Evolutionary conservation across 306 rosid species (phyloP).

Genomic region (Vigna nakashimae): DNA sequence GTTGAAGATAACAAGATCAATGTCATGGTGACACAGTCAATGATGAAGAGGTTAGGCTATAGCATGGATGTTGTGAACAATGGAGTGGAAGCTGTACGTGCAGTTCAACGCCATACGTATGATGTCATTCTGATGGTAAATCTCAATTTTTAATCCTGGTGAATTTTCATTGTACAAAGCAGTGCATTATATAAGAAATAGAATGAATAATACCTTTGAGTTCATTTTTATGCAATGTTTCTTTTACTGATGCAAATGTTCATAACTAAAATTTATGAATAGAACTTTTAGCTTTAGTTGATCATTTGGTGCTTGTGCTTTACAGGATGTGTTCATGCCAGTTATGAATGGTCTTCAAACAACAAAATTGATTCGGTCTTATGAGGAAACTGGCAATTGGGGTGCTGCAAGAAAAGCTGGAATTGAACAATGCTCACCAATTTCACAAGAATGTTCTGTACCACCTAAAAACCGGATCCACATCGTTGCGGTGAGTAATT

Average conservation of each 20-base stretch:
- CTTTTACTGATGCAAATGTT: background rate
- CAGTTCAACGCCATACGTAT: slow-evolving; percentile 68
- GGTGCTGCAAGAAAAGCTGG: slow-evolving; percentile 79
- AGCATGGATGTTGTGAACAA: slow-evolving; percentile 80
- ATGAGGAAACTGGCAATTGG: slow-evolving; percentile 90
- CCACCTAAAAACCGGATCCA: slow-evolving; percentile 60
- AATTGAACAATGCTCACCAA: slow-evolving; percentile 49
- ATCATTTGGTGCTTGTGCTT: background rate
- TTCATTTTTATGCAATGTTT: slow-evolving; percentile 10
- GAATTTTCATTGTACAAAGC: background rate
- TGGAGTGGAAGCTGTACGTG: slow-evolving; percentile 85
- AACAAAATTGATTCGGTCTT: slow-evolving; percentile 85
- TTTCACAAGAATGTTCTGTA: slow-evolving; percentile 40
- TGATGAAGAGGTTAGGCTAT: slow-evolving; percentile 94
- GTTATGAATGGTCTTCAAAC: slow-evolving; percentile 94
- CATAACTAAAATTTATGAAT: background rate
- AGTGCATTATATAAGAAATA: slow-evolving; percentile 15
- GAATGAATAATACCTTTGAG: background rate
- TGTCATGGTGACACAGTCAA: slow-evolving; percentile 86
- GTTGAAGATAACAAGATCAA: slow-evolving; percentile 96
- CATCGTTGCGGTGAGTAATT: slow-evolving; percentile 75
- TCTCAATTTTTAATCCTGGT: slow-evolving; percentile 17
- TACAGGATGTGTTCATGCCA: slow-evolving; percentile 96
- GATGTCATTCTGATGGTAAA: slow-evolving; percentile 84
- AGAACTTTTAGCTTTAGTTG: slow-evolving; percentile 5